Conservation (phyloP, 805 yeast species). For the Ogataea trehalophila region DNA sequence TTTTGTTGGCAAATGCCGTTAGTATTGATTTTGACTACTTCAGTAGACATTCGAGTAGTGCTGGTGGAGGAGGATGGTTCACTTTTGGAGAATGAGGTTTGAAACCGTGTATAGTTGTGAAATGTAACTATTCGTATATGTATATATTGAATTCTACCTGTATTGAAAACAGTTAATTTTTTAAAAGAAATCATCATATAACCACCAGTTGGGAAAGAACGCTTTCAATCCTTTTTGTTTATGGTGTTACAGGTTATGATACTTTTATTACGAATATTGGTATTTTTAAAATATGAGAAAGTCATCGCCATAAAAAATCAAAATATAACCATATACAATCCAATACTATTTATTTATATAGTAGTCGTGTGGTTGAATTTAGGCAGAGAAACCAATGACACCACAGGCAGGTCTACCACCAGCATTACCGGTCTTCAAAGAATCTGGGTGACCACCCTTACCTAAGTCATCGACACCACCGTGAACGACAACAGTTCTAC, state of each 20-base stretch:
- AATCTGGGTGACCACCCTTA: conserved; percentile 87
- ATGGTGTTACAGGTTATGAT: too few relatives aligned
- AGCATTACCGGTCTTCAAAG: conserved; percentile 94
- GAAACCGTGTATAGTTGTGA: too few relatives aligned
- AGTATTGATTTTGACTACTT: conserved; percentile 95
- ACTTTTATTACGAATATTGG: too few relatives aligned
- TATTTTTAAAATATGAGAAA: too few relatives aligned
- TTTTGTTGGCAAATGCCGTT: conserved; percentile 80
- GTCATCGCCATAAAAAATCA: neutral
- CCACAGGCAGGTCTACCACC: conserved; percentile 99
- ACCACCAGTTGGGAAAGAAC: too few relatives aligned
- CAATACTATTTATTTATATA: too few relatives aligned
- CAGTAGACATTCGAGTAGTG: conserved; percentile 76
- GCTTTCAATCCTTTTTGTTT: too few relatives aligned
- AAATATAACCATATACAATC: neutral
- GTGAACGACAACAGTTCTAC: conserved; percentile 94
- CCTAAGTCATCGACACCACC: conserved; percentile 92
- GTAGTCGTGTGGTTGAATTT: conserved; percentile 10
- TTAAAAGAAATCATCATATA: too few relatives aligned
- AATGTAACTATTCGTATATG: too few relatives aligned
- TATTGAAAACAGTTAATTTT: too few relatives aligned
- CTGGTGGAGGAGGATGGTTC: conserved; percentile 36
- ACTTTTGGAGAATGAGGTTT: too few relatives aligned
- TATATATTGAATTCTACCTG: too few relatives aligned
- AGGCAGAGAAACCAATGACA: conserved; percentile 76